Conservation (phyloP, 257 asterid genomes). For the Datura wrightii region DNA sequence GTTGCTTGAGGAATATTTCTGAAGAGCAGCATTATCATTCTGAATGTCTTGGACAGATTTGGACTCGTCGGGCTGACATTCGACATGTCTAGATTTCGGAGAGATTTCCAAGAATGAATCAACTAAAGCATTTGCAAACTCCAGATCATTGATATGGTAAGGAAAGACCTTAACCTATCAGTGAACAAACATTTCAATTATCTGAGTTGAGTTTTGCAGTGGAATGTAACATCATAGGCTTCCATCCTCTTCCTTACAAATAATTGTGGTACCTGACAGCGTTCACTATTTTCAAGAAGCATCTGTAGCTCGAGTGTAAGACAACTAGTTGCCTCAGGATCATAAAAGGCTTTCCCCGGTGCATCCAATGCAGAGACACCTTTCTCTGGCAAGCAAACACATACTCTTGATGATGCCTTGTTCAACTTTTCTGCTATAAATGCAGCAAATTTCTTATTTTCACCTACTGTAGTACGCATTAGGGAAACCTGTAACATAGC, state of each 20-base stretch:
- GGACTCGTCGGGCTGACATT: conserved; percentile 41
- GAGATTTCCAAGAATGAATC: conserved; percentile 78
- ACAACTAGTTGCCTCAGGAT: conserved; percentile 77
- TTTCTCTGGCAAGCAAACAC: conserved; percentile 82
- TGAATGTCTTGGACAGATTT: conserved; percentile 50
- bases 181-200: conserved; percentile 32
- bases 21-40: conserved; percentile 43
- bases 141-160: conserved; percentile 80
- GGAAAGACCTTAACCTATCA: conserved; percentile 75
- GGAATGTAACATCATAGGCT: conserved; percentile 29
- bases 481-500: conserved; percentile 65
- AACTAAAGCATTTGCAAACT: conserved; percentile 83
- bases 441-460: conserved; percentile 77
- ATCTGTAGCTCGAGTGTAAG: conserved; percentile 70
- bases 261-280: conserved; percentile 66
- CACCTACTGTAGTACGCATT: conserved; percentile 86
- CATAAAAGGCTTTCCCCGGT: conserved; percentile 76
- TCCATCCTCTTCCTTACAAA: conserved; percentile 35
- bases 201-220: conserved; percentile 3
- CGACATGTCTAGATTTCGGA: conserved; percentile 36
- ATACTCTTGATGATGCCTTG: conserved; percentile 69
- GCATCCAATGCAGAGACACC: conserved; percentile 96
- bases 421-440: conserved; percentile 86
- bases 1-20: conserved; percentile 35
- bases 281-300: conserved; percentile 61